A percentile compares a stretch with the other conserved stretches of the same genome.
Conservation (phyloP, 2,329 filamentous ascomycete genomes). For the Ilyonectria destructans region DNA sequence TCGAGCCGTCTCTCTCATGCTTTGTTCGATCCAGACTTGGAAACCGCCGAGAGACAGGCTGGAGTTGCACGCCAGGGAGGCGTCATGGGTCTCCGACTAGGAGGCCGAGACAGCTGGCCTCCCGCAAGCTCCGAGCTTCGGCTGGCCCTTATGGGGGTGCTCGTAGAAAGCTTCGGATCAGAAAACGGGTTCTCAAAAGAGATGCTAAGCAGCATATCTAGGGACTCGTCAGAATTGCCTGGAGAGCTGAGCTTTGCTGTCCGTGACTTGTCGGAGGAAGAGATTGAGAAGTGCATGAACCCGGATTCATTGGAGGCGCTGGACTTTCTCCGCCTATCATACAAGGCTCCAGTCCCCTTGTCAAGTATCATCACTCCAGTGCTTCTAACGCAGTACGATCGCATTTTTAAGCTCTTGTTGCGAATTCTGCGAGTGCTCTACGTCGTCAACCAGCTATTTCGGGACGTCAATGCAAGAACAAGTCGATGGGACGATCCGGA, state of each 20-base stretch:
- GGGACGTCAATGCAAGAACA: conserved; percentile 65
- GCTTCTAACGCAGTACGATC: conserved; percentile 86
- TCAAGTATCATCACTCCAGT: conserved; percentile 80
- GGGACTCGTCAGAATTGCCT: conserved; percentile 66
- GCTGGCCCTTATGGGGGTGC: conserved; percentile 87
- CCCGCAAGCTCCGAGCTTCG: conserved; percentile 95
- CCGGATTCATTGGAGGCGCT: conserved; percentile 87
- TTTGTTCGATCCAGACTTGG: conserved; percentile 87
- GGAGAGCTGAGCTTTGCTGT: conserved; percentile 87
- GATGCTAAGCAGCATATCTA: conserved; percentile 50
- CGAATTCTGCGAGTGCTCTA: conserved; percentile 85
- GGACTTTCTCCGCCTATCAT: conserved; percentile 93
- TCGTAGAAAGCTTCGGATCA: conserved; percentile 80
- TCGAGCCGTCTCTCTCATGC: conserved; percentile 85
- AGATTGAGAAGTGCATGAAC: conserved; percentile 88
- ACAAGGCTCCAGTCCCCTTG: conserved; percentile 82
- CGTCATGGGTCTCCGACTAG: conserved; percentile 86
- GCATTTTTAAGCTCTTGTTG: conserved; percentile 85
- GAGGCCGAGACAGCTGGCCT: conserved; percentile 89
- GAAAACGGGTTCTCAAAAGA: conserved; percentile 39
- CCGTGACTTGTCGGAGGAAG: conserved; percentile 82
- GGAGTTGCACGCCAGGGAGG: conserved; percentile 80
- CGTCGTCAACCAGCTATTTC: conserved; percentile 77
- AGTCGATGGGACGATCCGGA: conserved; percentile 56
- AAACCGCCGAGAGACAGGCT: conserved; percentile 81